Evolutionary conservation across 345 rosid species (phyloP).

Genomic region (Aethionema arabicum): DNA sequence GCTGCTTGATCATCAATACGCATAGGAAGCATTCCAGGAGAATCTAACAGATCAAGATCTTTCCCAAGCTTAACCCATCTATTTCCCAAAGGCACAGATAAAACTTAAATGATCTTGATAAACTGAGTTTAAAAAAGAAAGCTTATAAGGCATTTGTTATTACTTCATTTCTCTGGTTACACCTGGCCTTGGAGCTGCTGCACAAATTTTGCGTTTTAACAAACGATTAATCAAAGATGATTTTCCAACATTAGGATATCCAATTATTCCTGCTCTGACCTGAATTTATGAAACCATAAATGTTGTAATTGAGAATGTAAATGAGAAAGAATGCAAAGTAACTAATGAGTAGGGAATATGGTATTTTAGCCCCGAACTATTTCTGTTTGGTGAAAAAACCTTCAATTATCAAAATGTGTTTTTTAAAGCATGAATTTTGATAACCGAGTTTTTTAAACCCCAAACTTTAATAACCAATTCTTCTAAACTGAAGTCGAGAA

Average conservation of each 20-base stretch:
- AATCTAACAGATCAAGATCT: conserved; percentile 84
- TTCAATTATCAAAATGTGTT: too few relatives aligned
- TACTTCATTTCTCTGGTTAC: conserved; percentile 86
- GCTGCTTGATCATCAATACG: conserved; percentile 84
- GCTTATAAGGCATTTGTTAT: conserved; percentile 29
- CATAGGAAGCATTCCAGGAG: conserved; percentile 94
- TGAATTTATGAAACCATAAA: conserved; percentile 22
- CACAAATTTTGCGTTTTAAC: conserved; percentile 80
- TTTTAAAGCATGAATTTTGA: too few relatives aligned
- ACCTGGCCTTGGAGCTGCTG: conserved; percentile 97
- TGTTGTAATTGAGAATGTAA: not conserved
- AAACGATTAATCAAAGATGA: conserved; percentile 92
- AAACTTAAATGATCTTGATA: conserved; percentile 2
- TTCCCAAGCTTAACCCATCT: conserved; percentile 91
- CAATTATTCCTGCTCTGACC: conserved; percentile 97
- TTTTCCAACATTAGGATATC: conserved; percentile 97
- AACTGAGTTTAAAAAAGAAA: not conserved
- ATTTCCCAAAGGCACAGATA: conserved; percentile 5
- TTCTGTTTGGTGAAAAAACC: too few relatives aligned
- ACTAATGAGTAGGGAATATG: too few relatives aligned
- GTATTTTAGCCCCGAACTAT: too few relatives aligned
- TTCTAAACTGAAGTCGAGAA: too few relatives aligned
- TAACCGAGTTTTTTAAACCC: too few relatives aligned
- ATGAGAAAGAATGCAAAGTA: too few relatives aligned
- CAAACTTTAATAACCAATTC: too few relatives aligned